Base-by-base conservation (phyloP, 345 rosid genomes). In the Ailanthus altissimus region DNA sequence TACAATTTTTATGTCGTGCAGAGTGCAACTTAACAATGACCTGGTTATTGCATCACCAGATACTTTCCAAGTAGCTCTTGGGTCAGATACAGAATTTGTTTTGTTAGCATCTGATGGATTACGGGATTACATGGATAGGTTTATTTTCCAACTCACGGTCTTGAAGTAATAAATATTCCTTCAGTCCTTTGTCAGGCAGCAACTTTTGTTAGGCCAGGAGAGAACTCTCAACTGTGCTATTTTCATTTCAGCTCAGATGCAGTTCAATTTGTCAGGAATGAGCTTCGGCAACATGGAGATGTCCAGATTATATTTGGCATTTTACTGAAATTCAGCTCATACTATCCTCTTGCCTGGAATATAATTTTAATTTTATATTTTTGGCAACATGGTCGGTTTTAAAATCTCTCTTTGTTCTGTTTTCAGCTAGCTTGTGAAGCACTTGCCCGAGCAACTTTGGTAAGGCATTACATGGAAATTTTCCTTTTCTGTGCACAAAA, bases 51-150 rank as follows among this genome's bases (percentile, higher is more conserved):
- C 98, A 74, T 86, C 87, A 58, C 99, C 99, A 46, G 98, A 95
- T 62, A 86, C 85, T 58, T 88, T 81, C 73, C 89, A 89, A 89
- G 83, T 88, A 63, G 61, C 90, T 73, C 86, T 95, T 18, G 92
- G 88, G 32, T 84, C 94, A 18, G 99, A 91, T 84, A 88, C 89
- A 70, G 99, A 93, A 65, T 91, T 95, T 80, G 63, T 95, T 62
- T 45, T 95, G 46, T 81, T 95, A 78, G 99, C 97, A 79, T 90
- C 98, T 77, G 99, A 94, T 81, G 97, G 98, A 68, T 79, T 94
- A 75, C 92, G 98, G 98, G 98, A 95, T 88, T 95, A 91, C 86
- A 90, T 95, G 81, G 89, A 85, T 60, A 90, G 96, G 99, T 94
- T 50, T 61, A 26, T 60, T 28, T 0, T 18, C 53, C 70, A 72